Conservation (phyloP, 2,329 filamentous ascomycete genomes). For the Plenodomus lindquistii region DNA sequence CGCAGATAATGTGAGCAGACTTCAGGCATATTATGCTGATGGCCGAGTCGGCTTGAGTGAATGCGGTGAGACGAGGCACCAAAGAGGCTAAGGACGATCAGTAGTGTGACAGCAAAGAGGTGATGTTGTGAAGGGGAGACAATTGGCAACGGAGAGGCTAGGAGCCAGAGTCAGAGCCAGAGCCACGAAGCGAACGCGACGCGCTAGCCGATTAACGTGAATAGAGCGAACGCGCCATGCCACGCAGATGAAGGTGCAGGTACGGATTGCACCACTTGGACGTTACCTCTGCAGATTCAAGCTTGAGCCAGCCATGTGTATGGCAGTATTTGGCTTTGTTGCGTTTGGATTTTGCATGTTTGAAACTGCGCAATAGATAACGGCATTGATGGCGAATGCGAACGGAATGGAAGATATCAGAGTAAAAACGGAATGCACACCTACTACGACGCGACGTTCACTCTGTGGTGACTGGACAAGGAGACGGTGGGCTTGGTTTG, state of each 20-base stretch:
- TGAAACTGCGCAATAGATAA: background rate
- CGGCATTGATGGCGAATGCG: conserved; percentile 5
- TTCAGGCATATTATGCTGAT: conserved; percentile 34
- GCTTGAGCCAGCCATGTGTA: background rate
- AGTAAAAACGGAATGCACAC: background rate
- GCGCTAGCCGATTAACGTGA: conserved; percentile 24
- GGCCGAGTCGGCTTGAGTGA: background rate
- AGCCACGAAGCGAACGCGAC: conserved; percentile 23
- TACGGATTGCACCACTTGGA: conserved; percentile 11
- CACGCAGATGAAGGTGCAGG: background rate
- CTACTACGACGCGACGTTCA: conserved; percentile 1
- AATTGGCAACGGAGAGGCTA: conserved; percentile 9
- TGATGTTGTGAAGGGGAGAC: conserved; percentile 6
- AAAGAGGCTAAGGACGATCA: conserved; percentile 18
- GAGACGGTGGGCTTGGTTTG: background rate
- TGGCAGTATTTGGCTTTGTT: conserved; percentile 9
- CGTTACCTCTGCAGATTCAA: conserved; percentile 25
- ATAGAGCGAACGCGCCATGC: conserved; percentile 7
- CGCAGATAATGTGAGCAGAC: conserved; percentile 68
- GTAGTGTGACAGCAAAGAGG: conserved; percentile 6
- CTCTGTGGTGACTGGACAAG: background rate
- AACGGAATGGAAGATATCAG: background rate
- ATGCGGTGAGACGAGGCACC: background rate
- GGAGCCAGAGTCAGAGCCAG: conserved; percentile 9
- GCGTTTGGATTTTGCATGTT: conserved; percentile 23